Evolutionary conservation across 192 early-diverging fungal species (phyloP).

Genomic region (Borealophlyctis nickersoniae): DNA sequence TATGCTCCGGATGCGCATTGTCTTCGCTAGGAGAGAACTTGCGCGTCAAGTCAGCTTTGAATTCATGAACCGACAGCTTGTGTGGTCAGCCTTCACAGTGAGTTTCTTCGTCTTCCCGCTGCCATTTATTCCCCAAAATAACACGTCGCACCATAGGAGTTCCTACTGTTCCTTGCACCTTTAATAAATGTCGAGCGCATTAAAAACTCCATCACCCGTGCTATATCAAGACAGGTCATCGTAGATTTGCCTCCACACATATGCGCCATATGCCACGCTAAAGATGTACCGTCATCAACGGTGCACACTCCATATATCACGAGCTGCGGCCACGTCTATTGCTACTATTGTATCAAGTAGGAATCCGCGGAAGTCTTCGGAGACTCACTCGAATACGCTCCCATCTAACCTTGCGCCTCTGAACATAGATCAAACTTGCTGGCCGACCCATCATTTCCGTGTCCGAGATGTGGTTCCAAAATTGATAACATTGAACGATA

Average conservation of each 20-base stretch:
- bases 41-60: conserved; percentile 82
- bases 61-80: conserved; percentile 89
- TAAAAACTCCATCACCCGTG: conserved; percentile 48
- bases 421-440: conserved; percentile 51
- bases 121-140: background rate
- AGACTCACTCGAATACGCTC: background rate
- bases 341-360: conserved; percentile 86
- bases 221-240: conserved; percentile 37
- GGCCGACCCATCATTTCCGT: conserved; percentile 68
- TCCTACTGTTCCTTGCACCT: conserved; percentile 81
- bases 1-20: conserved; percentile 75
- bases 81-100: conserved; percentile 85
- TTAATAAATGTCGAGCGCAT: conserved; percentile 68
- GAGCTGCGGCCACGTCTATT: conserved; percentile 82
- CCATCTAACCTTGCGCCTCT: conserved; percentile 1
- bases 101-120: conserved; percentile 5
- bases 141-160: conserved; percentile 58
- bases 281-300: conserved; percentile 30
- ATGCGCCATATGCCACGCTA: conserved; percentile 76
- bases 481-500: conserved; percentile 48
- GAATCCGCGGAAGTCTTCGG: background rate
- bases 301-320: conserved; percentile 74
- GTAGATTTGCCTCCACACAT: conserved; percentile 60
- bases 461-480: conserved; percentile 72
- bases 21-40: conserved; percentile 72